A percentile compares a stretch with the other conserved stretches of the same genome.
These are phyloP conservation scores for Acidomyces sp. DNA, from an alignment of 495 filamentous ascomycete species.

Conservation along the genomic window DNA sequence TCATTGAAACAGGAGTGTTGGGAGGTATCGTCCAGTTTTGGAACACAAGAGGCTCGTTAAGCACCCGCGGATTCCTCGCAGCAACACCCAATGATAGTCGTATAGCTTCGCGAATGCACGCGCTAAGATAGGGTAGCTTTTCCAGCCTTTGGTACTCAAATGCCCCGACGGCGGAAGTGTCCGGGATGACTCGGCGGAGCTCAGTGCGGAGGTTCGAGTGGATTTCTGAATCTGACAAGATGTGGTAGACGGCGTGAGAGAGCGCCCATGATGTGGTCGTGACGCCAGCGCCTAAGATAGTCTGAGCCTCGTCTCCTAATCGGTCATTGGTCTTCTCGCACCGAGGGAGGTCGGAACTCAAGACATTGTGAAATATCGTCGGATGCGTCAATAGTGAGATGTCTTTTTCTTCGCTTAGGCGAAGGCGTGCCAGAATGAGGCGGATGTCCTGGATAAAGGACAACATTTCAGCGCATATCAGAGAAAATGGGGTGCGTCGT, in stretches of 20 bases:
- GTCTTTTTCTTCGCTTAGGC: neutral
- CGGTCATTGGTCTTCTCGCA: conserved; percentile 26
- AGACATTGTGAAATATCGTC: conserved; percentile 14
- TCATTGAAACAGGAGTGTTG: conserved; percentile 31
- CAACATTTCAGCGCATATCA: conserved; percentile 12
- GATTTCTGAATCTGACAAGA: conserved; percentile 20
- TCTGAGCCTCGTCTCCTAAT: conserved; percentile 16
- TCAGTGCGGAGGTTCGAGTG: conserved; percentile 22
- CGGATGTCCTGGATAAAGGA: conserved; percentile 2
- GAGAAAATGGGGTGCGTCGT: no score
- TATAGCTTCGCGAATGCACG: conserved; percentile 34
- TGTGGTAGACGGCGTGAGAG: conserved; percentile 20
- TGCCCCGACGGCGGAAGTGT: conserved; percentile 3
- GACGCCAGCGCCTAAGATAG: conserved; percentile 13
- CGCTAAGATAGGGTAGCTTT: conserved; percentile 31
- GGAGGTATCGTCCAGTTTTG: conserved; percentile 22
- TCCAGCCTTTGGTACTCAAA: conserved; percentile 20
- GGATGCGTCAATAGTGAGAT: conserved; percentile 9
- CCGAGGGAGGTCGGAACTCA: conserved; percentile 9
- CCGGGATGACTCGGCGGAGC: conserved; percentile 17
- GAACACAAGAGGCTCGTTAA: conserved; percentile 18
- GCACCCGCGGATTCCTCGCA: conserved; percentile 23
- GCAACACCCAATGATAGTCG: conserved; percentile 28
- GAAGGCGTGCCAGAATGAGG: neutral
- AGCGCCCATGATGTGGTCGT: conserved; percentile 17